Percentiles rank a stretch among this genome's conserved stretches.
phyloP scores from a whole-genome alignment of 164 flowering plant genomes.

The Hamamelis virginiana region DNA sequence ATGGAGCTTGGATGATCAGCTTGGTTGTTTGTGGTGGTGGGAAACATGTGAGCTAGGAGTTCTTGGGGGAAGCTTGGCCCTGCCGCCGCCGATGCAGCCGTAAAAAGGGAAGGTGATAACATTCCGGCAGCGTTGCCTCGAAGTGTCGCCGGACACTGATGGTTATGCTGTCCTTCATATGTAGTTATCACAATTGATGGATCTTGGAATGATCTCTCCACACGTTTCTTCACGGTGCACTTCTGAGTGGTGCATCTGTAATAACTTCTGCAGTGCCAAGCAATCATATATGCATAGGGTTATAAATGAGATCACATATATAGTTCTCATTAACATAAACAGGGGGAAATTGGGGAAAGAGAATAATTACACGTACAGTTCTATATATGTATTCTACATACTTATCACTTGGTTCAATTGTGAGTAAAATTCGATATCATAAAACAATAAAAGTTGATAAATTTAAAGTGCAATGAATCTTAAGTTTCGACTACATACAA shows the following conservation, averaged over 20 bases:
- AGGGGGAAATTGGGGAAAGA: too few species aligned
- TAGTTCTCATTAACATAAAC: too few species aligned
- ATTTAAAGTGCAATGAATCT: too few species aligned
- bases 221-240: slow-evolving; percentile 62
- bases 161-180: slow-evolving; percentile 65
- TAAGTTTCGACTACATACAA: too few species aligned
- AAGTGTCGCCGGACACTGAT: slow-evolving; percentile 38
- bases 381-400: too few species aligned
- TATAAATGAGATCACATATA: too few species aligned
- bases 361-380: too few species aligned
- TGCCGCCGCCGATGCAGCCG: slow-evolving; percentile 10
- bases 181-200: slow-evolving; percentile 60
- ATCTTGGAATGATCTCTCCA: slow-evolving; percentile 56
- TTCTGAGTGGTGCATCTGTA: slow-evolving; percentile 60
- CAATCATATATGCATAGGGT: too few species aligned
- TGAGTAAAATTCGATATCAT: too few species aligned
- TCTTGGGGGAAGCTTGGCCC: slow-evolving; percentile 24
- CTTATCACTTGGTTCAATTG: too few species aligned
- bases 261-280: slow-evolving; percentile 46
- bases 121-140: slow-evolving; percentile 30
- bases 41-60: slow-evolving; percentile 25
- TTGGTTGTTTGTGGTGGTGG: slow-evolving; percentile 14
- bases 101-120: slow-evolving; percentile 20
- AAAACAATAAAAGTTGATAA: too few species aligned
- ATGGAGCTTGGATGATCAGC: slow-evolving; percentile 9